Conservation (phyloP, 345 rosid genomes). For the Balakata baccata region DNA sequence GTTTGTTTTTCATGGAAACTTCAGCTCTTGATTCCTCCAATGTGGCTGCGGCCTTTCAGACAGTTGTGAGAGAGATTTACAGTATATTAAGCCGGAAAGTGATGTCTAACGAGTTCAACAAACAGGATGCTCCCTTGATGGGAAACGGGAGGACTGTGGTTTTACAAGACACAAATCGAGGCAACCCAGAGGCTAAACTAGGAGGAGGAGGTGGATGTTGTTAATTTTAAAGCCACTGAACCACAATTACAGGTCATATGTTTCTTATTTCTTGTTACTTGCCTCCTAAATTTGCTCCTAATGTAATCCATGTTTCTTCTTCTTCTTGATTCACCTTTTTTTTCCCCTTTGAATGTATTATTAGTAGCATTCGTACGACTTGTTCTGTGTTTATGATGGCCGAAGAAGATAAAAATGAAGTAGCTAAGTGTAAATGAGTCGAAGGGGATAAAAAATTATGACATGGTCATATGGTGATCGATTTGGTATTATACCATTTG, state of each 20-base stretch:
- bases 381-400: slow-evolving; percentile 19
- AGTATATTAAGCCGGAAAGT: slow-evolving; percentile 85
- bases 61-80: slow-evolving; percentile 89
- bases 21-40: slow-evolving; percentile 94
- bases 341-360: slow-evolving; percentile 22
- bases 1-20: slow-evolving; percentile 91
- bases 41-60: slow-evolving; percentile 84
- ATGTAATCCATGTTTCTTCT: slow-evolving; percentile 13
- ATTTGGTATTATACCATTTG: neutral
- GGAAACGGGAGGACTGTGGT: slow-evolving; percentile 72
- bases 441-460: neutral
- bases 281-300: slow-evolving; percentile 10
- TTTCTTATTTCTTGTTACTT: slow-evolving; percentile 6
- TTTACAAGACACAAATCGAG: slow-evolving; percentile 36
- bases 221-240: slow-evolving; percentile 31
- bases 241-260: neutral
- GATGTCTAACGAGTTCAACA: slow-evolving; percentile 69
- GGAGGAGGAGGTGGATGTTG: slow-evolving; percentile 62
- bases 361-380: slow-evolving; percentile 2
- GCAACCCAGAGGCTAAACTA: slow-evolving; percentile 26
- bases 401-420: slow-evolving; percentile 24
- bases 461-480: neutral
- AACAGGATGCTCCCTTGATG: slow-evolving; percentile 56
- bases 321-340: slow-evolving; percentile 25
- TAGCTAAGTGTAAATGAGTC: slow-evolving; percentile 27